Evolutionary conservation across 1,139 yeast genomes (phyloP), one percentile per base, ranked within the genome.

Genomic region (Yamadazyma kanchanaburiensis): DNA sequence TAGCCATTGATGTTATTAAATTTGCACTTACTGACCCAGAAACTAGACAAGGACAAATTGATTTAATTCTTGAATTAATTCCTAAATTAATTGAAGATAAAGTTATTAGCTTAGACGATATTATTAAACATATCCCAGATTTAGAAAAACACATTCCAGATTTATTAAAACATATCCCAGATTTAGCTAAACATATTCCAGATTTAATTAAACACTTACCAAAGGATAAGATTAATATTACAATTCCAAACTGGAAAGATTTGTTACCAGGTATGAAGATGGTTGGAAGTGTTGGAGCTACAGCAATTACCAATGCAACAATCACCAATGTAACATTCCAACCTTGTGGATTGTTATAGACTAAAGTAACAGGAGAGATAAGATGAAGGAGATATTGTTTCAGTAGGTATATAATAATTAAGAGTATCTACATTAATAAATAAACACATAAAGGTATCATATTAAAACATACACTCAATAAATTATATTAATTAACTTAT

Each of bases 1-100:
- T 60, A 30, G 64, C 60, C 4, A 32, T 48, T 20, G 63, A 60
- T 25, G 53, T 58, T 18, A 39, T 55, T 21, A 39, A 45, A 30
- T 47, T 47, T 30, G 31, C 53, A 3, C 42, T 60, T 18, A 53
- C 60, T 4, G 61, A 61, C 33, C 48, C 51, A 3, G 58, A 51
- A 21, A 53, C 61, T 3, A 48, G 66, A 38, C 33, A 37, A 9
- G 67, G 67, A 1, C 40, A 55, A 22, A 45, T 53, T 20, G 48
- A 54, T 24, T 48, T 60, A 25, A 39, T 54, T 5, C 35, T 45
- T 12, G 64, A 60, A 29, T 35, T 59, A 26, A 37, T 58, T 22
- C 61, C 63, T 3, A 47, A 43, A 27, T 45, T 58, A 27, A 31
- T 55, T n/a, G 43, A 41, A 24, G 40, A 37, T 4, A 35, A 32